Evolutionary conservation across 345 rosid genomes (phyloP).

Genomic region (Citrus australasica): DNA sequence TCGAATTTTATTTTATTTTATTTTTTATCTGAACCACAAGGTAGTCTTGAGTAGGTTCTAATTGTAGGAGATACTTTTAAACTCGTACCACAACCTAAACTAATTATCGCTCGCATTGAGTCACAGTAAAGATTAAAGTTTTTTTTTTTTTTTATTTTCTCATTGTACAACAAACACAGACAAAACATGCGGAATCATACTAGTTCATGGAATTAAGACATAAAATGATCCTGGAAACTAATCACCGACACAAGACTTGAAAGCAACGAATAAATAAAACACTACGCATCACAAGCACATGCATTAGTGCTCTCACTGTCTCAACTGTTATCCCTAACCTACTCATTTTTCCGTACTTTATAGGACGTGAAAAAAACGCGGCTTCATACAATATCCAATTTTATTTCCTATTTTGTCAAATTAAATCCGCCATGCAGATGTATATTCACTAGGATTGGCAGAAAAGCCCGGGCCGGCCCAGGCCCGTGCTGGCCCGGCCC

Average conservation of each 20-base stretch:
- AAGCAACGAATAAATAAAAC: neutral
- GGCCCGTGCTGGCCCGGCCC: no score
- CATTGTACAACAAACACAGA: neutral
- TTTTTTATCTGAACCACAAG: rapidly evolving
- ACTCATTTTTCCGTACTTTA: conserved; percentile 10
- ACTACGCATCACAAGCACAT: conserved; percentile 5
- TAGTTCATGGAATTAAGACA: neutral
- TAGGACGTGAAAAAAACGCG: conserved; percentile 6
- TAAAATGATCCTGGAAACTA: neutral
- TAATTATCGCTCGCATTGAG: no score
- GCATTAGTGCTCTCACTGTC: neutral
- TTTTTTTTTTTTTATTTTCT: neutral
- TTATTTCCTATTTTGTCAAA: neutral
- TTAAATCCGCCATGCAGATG: neutral
- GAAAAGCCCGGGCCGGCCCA: no score
- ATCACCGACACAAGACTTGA: conserved; percentile 10
- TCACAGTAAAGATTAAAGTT: no score
- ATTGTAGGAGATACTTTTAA: rapidly evolving
- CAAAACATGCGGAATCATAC: neutral
- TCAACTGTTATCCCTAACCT: neutral
- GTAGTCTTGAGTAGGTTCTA: rapidly evolving
- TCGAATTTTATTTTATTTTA: neutral
- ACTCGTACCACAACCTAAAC: rapidly evolving
- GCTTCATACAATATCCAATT: neutral
- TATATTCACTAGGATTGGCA: no score